Evolutionary conservation across 805 yeast species (phyloP).

Genomic region (Candida nonsorbophila): DNA sequence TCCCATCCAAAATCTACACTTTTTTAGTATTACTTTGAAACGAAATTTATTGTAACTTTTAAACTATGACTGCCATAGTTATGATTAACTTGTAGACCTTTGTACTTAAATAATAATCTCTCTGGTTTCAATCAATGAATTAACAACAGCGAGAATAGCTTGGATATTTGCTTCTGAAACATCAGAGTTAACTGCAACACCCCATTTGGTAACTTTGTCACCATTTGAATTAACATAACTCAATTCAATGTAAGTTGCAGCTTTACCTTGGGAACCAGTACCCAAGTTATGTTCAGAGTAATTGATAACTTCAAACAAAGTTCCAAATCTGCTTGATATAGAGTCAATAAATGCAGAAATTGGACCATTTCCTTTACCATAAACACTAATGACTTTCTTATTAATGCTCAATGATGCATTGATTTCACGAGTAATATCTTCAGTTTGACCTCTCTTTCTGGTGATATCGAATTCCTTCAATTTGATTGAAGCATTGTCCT

Average conservation of each 20-base stretch:
- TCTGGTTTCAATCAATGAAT: slow-evolving; percentile 24
- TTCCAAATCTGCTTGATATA: slow-evolving; percentile 45
- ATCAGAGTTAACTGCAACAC: slow-evolving; percentile 39
- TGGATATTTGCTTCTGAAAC: slow-evolving; percentile 47
- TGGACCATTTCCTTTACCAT: slow-evolving; percentile 74
- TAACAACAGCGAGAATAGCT: slow-evolving; percentile 59
- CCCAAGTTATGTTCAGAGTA: slow-evolving; percentile 74
- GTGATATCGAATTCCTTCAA: slow-evolving; percentile 45
- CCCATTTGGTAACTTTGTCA: slow-evolving; percentile 32
- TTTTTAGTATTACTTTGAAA: no score
- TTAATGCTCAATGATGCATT: slow-evolving; percentile 28
- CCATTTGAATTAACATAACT: slow-evolving; percentile 31
- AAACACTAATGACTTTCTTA: slow-evolving; percentile 20
- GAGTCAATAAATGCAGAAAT: slow-evolving; percentile 71
- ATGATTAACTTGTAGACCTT: no score
- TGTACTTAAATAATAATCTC: slow-evolving; percentile 19
- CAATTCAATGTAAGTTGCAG: slow-evolving; percentile 70
- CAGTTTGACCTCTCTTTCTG: slow-evolving; percentile 20
- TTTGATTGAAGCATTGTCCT: slow-evolving; percentile 17
- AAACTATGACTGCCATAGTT: no score
- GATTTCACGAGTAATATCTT: slow-evolving; percentile 42
- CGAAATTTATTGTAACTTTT: no score
- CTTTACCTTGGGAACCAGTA: slow-evolving; percentile 63
- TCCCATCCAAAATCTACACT: no score
- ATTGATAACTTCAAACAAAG: slow-evolving; percentile 55